These are phyloP conservation scores for Nakaseomyces bracarensis DNA, from an alignment of 1,139 yeast genomes.

Conservation along the genomic window DNA sequence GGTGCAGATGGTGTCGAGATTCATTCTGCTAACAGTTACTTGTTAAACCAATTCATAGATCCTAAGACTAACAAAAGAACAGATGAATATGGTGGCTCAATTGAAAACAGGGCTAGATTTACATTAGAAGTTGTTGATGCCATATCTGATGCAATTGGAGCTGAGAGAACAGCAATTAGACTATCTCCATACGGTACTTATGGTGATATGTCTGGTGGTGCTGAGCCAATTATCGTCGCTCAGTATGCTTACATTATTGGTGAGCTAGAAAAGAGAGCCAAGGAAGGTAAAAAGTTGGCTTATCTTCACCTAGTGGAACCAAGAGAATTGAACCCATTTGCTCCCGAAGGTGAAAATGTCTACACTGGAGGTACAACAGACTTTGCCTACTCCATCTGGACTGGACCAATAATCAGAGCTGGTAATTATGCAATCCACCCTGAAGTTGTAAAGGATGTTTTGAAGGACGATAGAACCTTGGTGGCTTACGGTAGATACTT, in stretches of 20 bases:
- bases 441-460: conserved; percentile 24
- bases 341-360: conserved; percentile 13
- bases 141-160: conserved; percentile 25
- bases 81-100: conserved; percentile 39
- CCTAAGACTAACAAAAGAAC: conserved; percentile 34
- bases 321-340: conserved; percentile 21
- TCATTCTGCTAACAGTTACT: conserved; percentile 34
- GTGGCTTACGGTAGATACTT: conserved; percentile 42
- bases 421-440: conserved; percentile 32
- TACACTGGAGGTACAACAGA: conserved; percentile 18
- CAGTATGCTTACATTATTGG: conserved; percentile 30
- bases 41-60: conserved; percentile 35
- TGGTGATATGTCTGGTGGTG: conserved; percentile 32
- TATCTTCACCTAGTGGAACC: conserved; percentile 45
- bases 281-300: conserved; percentile 35
- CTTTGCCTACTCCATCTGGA: conserved; percentile 33
- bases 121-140: conserved; percentile 31
- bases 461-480: conserved; percentile 34
- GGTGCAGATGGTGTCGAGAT: conserved; percentile 36
- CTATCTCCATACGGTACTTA: conserved; percentile 33
- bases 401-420: conserved; percentile 35
- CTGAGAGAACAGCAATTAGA: conserved; percentile 29
- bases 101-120: conserved; percentile 34
- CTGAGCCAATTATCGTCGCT: conserved; percentile 25
- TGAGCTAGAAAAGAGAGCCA: conserved; percentile 30